Evolutionary conservation across 192 early-diverging fungal genomes (phyloP), one percentile per base, ranked within the genome.

Genomic region (Linnemannia hyalina): DNA sequence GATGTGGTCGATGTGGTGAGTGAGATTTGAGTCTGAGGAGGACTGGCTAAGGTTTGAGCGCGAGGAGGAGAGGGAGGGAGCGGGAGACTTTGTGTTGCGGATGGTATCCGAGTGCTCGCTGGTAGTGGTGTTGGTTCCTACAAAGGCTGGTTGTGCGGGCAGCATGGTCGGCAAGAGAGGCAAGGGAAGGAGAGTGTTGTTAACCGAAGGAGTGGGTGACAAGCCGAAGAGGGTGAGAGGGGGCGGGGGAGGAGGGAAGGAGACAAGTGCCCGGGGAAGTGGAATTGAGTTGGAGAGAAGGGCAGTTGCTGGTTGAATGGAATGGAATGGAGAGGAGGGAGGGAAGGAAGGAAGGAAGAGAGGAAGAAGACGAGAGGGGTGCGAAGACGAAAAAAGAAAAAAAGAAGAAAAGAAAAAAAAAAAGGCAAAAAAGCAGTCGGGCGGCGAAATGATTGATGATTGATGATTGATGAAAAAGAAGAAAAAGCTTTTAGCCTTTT

Each of bases 311-410:
- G 18, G 49, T 54, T 52, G 49, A 52, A 52, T 52, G 49, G 80
- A 40, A 70, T 74, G 54, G 49, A 68, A 52, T 15, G 68, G 68
- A 75, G 32, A 44, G 11, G 46, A n/a, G 52, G 55, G 68, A 70
- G 68, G 42, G 38, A 68, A 52, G 55, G 80, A 32, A 68, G 40
- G 68, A 6, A 55, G n/a, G 63, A 74, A 75, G n/a, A 68, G 26
- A 68, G 68, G 46, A 75, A 81, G 72, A 44, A 75, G 40, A 40
- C 32, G 71, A 57, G 73, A 70, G 41, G 32, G 69, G 20, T 22
- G 5, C n/a, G n/a, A 26, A 57, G 55, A 52, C 55, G 38, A 32
- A 55, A 49, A 18, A 38, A 20, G n/a, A 44, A 22, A 0, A 11
- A 54, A 35, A 35, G 65, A 36, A 29, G 40, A 73, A 5, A n/a